Evolutionary conservation across 75 land plant genomes (phyloP), one percentile per base, ranked within the genome.

Genomic region (Picea glauca): DNA sequence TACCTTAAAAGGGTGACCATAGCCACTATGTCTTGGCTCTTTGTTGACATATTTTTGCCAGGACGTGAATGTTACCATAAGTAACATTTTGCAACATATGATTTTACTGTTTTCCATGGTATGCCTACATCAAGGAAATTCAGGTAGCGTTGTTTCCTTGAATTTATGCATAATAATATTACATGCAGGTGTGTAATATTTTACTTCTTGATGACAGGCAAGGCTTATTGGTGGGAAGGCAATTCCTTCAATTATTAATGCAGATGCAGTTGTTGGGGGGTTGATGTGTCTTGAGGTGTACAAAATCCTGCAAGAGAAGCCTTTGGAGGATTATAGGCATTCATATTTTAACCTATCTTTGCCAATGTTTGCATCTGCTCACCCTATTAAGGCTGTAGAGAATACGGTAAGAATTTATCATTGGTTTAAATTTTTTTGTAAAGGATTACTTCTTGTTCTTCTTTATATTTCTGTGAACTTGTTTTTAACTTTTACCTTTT

Each of bases 201-300:
- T 23, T 18, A 30, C 60, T 81, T 21, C 40, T 35, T 57, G 60
- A 23, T 78, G 74, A 23, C 82, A 87, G 89, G 89, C 88, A 60
- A 81, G 89, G 76, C 81, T 87, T 46, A 56, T 87, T 59, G 89
- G 88, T 11, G 89, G 89, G 64, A 80, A 80, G 58, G 81, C 72
- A 50, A 79, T 85, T 38, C 89, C 89, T 23, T 75, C 89, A 54
- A 82, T 87, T 60, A 67, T 87, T 62, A 87, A 84, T 8, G 40
- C 84, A 21, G 78, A 86, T 79, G 77, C 89, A 58, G 84, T 87
- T 76, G 82, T 87, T 58, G 89, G 88, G 18, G 89, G 89, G 8
- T 60, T 87, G 74, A 87, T 87, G 88, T 87, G 89, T 77, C 84
- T 87, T 17, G 89, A 87, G 77, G 82, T 87, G 20, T 85, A 82